A percentile compares a stretch with the other conserved stretches of the same genome.
Evolutionary conservation across 2,329 filamentous ascomycete genomes (phyloP).

Genomic region (Botrytis byssoidea): DNA sequence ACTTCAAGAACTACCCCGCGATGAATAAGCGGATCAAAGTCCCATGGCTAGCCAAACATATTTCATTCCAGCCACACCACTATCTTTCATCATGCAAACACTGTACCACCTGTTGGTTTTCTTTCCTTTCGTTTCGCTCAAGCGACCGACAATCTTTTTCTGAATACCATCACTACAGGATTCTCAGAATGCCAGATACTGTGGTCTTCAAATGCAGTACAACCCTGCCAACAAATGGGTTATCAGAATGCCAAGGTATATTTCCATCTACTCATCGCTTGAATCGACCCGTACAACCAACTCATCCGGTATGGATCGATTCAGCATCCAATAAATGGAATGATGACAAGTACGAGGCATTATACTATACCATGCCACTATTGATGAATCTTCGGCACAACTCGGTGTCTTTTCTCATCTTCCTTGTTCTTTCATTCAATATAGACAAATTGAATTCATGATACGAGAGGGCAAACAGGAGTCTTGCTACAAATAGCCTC

Average conservation of each 20-base stretch:
- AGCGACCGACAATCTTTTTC: not conserved
- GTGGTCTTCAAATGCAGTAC: not conserved
- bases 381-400: constrained; percentile 10
- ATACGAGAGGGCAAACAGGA: not conserved
- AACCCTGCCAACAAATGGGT: constrained; percentile 11
- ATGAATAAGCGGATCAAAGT: constrained; percentile 1
- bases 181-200: not conserved
- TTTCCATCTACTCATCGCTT: not conserved
- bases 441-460: not conserved
- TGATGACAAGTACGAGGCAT: not conserved
- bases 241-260: not conserved
- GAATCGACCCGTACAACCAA: not conserved
- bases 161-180: not conserved
- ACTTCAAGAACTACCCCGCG: constrained; percentile 1
- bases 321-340: not conserved
- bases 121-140: not conserved
- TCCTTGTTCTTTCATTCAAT: not conserved
- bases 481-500: constrained; percentile 1
- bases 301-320: not conserved
- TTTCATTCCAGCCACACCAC: constrained; percentile 6
- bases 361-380: constrained; percentile 2
- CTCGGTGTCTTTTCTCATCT: not conserved
- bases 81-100: not conserved
- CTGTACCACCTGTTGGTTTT: not conserved
- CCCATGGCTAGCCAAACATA: not conserved